phyloP scores from a whole-genome alignment of 305 asterid genomes.

The Ruellia speciosa region DNA sequence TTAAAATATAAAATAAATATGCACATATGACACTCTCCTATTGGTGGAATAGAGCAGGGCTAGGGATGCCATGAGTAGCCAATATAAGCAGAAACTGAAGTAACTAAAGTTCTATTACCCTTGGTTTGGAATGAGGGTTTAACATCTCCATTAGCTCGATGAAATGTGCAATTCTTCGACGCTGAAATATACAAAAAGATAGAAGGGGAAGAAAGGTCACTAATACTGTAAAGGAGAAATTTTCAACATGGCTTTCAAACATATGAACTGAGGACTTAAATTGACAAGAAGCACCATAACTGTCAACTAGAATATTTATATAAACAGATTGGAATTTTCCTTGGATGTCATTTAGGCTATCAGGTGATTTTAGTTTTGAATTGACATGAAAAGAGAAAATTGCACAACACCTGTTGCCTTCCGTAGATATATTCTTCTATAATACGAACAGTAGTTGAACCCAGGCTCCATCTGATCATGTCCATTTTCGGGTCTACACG shows the following conservation, averaged over 20 bases:
- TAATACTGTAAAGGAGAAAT: not conserved
- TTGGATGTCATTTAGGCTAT: not conserved
- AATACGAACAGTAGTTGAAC: slow-evolving; percentile 89
- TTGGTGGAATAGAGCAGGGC: too few relatives aligned
- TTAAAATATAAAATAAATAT: too few relatives aligned
- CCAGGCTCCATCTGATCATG: slow-evolving; percentile 90
- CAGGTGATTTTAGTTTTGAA: not conserved
- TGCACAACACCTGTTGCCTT: slow-evolving; percentile 64
- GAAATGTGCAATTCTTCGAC: slow-evolving; percentile 74
- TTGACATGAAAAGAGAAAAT: not conserved
- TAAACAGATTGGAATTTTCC: too few relatives aligned
- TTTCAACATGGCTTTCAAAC: too few relatives aligned
- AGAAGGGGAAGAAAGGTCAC: not conserved
- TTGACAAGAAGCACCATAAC: too few relatives aligned
- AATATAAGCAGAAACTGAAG: too few relatives aligned
- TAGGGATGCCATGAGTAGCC: too few relatives aligned
- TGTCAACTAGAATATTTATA: too few relatives aligned
- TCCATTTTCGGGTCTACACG: slow-evolving; percentile 73
- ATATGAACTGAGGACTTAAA: too few relatives aligned
- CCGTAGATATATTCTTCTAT: slow-evolving; percentile 89
- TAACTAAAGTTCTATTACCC: slow-evolving; percentile 29
- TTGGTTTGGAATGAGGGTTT: slow-evolving; percentile 69
- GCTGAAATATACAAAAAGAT: slow-evolving; percentile 34
- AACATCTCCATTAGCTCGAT: slow-evolving; percentile 87
- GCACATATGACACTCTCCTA: too few relatives aligned